A percentile compares a stretch with the other conserved stretches of the same genome.
These are phyloP conservation scores for Ballota nigra DNA, from an alignment of 257 asterid genomes.

Conservation along the genomic window DNA sequence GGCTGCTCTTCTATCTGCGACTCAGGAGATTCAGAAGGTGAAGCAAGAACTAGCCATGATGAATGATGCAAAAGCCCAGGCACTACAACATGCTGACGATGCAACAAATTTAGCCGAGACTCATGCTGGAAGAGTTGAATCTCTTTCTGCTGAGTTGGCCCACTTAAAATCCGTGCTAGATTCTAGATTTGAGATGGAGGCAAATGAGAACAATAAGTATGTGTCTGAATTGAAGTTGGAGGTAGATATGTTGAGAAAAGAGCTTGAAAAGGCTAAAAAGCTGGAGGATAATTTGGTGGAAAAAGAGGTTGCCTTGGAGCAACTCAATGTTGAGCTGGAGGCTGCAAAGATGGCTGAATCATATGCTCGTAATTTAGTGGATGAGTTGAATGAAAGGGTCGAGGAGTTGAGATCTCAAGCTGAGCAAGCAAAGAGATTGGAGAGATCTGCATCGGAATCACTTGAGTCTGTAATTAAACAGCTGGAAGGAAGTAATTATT, in stretches of 20 bases:
- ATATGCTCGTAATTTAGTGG: constrained; percentile 58
- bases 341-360: constrained; percentile 88
- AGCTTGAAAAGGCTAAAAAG: constrained; percentile 54
- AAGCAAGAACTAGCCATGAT: constrained; percentile 66
- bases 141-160: constrained; percentile 73
- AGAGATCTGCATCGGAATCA: constrained; percentile 85
- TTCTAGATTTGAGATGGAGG: constrained; percentile 51
- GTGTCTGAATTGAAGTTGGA: constrained; percentile 62
- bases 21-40: constrained; percentile 69
- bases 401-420: constrained; percentile 59
- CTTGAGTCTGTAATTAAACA: constrained; percentile 80
- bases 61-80: constrained; percentile 72
- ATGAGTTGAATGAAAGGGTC: constrained; percentile 68
- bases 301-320: constrained; percentile 65
- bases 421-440: constrained; percentile 72
- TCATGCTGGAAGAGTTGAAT: constrained; percentile 63
- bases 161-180: constrained; percentile 64
- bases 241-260: constrained; percentile 54
- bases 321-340: constrained; percentile 83
- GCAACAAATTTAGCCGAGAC: constrained; percentile 71
- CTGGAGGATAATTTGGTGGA: constrained; percentile 56
- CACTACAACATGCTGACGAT: constrained; percentile 75
- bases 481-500: constrained; percentile 72
- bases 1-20: constrained; percentile 69
- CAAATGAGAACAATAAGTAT: constrained; percentile 48